Evolutionary conservation across 495 filamentous ascomycete genomes (phyloP).

Genomic region (Hamigera avellanea): DNA sequence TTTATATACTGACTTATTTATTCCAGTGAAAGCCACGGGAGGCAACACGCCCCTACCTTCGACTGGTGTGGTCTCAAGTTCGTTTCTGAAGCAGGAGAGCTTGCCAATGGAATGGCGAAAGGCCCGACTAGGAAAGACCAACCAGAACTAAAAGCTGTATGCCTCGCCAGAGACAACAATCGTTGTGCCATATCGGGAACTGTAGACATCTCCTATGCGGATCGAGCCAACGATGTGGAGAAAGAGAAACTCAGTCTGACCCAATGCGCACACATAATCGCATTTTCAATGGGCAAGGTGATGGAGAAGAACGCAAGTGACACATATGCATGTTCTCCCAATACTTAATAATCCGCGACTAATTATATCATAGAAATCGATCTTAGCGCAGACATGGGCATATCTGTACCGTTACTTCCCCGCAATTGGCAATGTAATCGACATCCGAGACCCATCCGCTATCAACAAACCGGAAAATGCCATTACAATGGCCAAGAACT

Average conservation of each 20-base stretch:
- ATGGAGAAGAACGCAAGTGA: background rate
- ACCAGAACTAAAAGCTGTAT: background rate
- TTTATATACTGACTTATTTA: no score
- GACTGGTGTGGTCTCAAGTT: no score
- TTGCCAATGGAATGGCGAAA: background rate
- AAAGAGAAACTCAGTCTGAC: background rate
- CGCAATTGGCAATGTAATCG: background rate
- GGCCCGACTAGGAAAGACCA: background rate
- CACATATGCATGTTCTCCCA: background rate
- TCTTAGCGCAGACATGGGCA: background rate
- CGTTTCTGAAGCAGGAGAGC: background rate
- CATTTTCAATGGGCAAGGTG: background rate
- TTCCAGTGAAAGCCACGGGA: slow-evolving; percentile 1
- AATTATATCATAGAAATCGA: no score
- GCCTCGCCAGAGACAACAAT: background rate
- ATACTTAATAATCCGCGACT: background rate
- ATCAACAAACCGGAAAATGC: background rate
- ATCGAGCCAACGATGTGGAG: background rate
- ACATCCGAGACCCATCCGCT: background rate
- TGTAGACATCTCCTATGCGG: background rate
- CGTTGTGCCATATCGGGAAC: background rate
- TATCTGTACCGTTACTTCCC: slow-evolving; percentile 1
- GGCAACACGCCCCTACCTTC: background rate
- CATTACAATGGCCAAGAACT: background rate
- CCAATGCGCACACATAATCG: background rate